phyloP scores from a whole-genome alignment of 306 rosid species.

The Mimosa pudica region DNA sequence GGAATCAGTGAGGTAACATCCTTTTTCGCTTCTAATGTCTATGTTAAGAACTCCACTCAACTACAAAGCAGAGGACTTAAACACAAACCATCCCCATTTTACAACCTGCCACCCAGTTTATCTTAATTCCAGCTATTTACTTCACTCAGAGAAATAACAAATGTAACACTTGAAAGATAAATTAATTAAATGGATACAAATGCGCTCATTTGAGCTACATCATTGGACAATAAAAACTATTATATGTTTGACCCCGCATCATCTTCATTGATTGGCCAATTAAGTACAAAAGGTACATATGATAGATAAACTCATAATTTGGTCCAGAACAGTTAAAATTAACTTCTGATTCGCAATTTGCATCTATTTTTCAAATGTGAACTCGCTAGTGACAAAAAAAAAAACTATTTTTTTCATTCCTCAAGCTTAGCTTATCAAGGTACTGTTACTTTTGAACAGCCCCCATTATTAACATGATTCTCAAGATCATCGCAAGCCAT shows the following conservation, averaged over 20 bases:
- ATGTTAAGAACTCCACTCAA: background rate
- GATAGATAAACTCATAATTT: background rate
- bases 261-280: background rate
- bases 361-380: background rate
- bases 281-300: background rate
- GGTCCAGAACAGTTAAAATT: background rate
- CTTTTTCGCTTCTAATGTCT: background rate
- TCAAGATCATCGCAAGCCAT: background rate
- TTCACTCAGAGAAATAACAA: conserved; percentile 1
- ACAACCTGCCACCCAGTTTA: conserved; percentile 13
- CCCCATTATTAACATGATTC: background rate
- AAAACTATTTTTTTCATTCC: background rate
- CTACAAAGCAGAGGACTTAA: background rate
- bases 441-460: background rate
- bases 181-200: background rate
- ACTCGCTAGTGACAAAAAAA: background rate
- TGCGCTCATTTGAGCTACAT: background rate
- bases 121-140: background rate
- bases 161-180: background rate
- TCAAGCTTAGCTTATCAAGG: background rate
- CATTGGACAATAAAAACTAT: background rate
- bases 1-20: conserved; percentile 1
- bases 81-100: background rate
- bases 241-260: background rate
- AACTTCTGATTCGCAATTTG: background rate